Percentiles rank a stretch among this genome's conserved stretches.
Evolutionary conservation across 768 basidiomycete species (phyloP).

Genomic region (Phylloporus scabripes): DNA sequence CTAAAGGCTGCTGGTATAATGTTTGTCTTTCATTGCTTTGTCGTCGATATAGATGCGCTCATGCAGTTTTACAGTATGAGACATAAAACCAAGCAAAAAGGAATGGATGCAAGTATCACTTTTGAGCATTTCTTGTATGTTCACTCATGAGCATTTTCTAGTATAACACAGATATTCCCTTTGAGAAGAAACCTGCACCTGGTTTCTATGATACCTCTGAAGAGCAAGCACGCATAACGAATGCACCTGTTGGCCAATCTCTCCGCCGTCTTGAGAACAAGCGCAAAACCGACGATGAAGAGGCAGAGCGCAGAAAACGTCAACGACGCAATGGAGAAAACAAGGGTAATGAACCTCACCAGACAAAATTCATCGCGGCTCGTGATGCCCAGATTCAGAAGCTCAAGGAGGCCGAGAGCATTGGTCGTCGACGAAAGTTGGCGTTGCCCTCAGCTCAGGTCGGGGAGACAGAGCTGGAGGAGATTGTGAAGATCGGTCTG

Average conservation of each 20-base stretch:
- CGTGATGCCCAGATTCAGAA: conserved; percentile 98
- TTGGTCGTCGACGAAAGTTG: conserved; percentile 80
- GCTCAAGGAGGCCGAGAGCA: conserved; percentile 94
- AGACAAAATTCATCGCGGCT: conserved; percentile 95
- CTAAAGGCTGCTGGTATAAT: conserved; percentile 98
- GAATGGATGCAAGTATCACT: conserved; percentile 78
- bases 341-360: conserved; percentile 66
- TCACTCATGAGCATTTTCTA: conserved; percentile 27
- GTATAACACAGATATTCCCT: conserved; percentile 98
- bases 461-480: conserved; percentile 89
- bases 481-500: conserved; percentile 97
- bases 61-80: conserved; percentile 57
- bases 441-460: conserved; percentile 88
- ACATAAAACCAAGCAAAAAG: conserved; percentile 90
- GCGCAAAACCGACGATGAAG: conserved; percentile 89
- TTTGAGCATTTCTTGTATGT: not conserved
- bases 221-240: conserved; percentile 79
- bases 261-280: conserved; percentile 93
- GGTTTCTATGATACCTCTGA: conserved; percentile 98
- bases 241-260: conserved; percentile 89
- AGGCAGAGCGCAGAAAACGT: conserved; percentile 88
- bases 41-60: not conserved
- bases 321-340: conserved; percentile 59
- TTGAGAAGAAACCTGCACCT: conserved; percentile 92
- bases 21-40: conserved; percentile 38